Conservation (phyloP, 257 asterid species). For the Solanum gandarillasii region DNA sequence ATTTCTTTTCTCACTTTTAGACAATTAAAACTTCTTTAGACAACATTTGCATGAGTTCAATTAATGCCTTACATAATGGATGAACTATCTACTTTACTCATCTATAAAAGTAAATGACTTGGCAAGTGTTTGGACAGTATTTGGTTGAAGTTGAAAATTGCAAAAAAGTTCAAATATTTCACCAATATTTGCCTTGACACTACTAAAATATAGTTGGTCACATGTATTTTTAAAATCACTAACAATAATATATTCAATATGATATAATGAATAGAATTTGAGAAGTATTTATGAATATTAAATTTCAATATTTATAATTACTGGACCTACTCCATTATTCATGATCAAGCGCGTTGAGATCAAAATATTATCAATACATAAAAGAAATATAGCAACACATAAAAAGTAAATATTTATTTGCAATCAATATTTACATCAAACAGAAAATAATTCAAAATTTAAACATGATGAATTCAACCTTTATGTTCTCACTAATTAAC, state of each 20-base stretch:
- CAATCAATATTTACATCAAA: not conserved
- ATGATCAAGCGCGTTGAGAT: not conserved
- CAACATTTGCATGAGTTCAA: not conserved
- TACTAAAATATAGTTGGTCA: not conserved
- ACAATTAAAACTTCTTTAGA: not conserved
- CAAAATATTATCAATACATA: not conserved
- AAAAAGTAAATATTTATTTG: not conserved
- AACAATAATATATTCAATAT: not conserved
- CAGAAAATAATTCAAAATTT: not conserved
- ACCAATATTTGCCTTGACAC: not conserved
- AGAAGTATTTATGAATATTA: not conserved
- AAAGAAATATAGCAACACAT: not conserved
- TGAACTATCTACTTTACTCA: not conserved
- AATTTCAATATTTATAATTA: not conserved
- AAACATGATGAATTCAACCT: not conserved
- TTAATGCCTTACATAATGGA: not conserved
- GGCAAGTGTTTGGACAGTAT: not conserved
- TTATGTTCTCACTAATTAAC: not conserved
- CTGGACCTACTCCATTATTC: not conserved
- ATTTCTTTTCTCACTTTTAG: not conserved
- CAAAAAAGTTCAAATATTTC: not conserved
- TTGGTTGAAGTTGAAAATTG: not conserved
- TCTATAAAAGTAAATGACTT: not conserved
- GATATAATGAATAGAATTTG: not conserved
- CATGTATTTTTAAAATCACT: not conserved